Evolutionary conservation across 495 filamentous ascomycete species (phyloP), one percentile per base, ranked within the genome.

Genomic region (Lasiosphaeria ovina): DNA sequence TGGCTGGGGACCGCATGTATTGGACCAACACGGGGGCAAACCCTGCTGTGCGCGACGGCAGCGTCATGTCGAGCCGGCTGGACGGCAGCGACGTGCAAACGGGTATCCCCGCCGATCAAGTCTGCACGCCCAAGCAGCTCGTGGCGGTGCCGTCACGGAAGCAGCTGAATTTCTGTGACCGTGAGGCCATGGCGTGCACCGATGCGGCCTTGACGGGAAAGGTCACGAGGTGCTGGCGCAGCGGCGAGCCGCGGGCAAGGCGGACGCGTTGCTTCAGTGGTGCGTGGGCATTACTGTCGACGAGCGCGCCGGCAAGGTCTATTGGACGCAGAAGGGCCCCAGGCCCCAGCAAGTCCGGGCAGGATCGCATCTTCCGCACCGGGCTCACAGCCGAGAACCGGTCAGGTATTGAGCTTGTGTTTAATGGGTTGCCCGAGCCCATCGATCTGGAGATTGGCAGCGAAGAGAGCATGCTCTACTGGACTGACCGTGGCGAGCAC

Each of bases 321-420:
- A 81, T 67, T 84, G 81, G 81, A 80, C 81, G 0, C 83, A 84
- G 56, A 84, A 83, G 65, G n/a, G n/a, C n/a, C n/a, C n/a, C n/a
- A n/a, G 83, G 82, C 0, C 71, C 71, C 3, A 70, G 70, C 31
- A 84, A 83, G 54, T 71, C 61, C 3, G 58, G 61, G 0, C 64
- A 71, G 17, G 81, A 82, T 0, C 71, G 71, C 33, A 80, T 84
- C 33, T 80, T 80, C 67, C 66, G 75, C 31, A 74, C 76, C 0
- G 59, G 58, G 9, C 62, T 69, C 14, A 55, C 54, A 4, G 36
- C 54, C 4, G 36, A 42, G 16, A 55, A 6, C 17, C 24, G 42
- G 14, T 50, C 55, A 1, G 42, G 50, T 49, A 50, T 57, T 14
- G 44, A 57, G 45, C 35, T 44, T 4, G 36, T 55, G 16, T 47